Conservation (phyloP, 202 grass and related monocot genomes). For the Brachypodium distachyon region DNA sequence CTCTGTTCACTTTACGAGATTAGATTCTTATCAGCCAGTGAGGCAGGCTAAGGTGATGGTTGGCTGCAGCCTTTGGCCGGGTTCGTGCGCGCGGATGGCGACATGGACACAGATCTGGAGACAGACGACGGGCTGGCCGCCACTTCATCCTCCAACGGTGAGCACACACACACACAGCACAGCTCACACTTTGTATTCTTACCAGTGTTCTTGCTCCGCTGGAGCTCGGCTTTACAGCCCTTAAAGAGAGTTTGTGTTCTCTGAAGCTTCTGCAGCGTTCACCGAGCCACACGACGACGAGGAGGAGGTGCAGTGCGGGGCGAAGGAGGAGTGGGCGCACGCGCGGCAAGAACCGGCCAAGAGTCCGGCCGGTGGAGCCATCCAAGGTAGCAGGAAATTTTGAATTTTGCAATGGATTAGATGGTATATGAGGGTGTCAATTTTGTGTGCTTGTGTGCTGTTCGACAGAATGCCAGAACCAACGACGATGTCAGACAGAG, state of each 20-base stretch:
- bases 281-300: slow-evolving; percentile 14
- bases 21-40: slow-evolving; percentile 17
- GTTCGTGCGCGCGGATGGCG: slow-evolving; percentile 26
- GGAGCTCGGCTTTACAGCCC: neutral
- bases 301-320: neutral
- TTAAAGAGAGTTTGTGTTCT: neutral
- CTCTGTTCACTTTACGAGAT: neutral
- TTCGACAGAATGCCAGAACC: slow-evolving; percentile 40
- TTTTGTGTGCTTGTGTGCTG: neutral
- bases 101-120: slow-evolving; percentile 24
- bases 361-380: slow-evolving; percentile 4
- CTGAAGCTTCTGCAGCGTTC: slow-evolving; percentile 36
- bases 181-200: slow-evolving; percentile 10
- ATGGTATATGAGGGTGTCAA: neutral
- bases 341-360: slow-evolving; percentile 2
- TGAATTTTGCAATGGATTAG: neutral
- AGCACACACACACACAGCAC: neutral
- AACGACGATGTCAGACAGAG: neutral
- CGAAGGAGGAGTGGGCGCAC: slow-evolving; percentile 18
- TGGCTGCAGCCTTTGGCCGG: slow-evolving; percentile 52
- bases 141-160: slow-evolving; percentile 32
- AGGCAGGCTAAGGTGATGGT: neutral
- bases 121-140: slow-evolving; percentile 34
- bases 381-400: slow-evolving; percentile 17
- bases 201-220: slow-evolving; percentile 1